Base-by-base conservation (phyloP, 352 stramenopile genomes). In the Globisporangium emineosum region DNA sequence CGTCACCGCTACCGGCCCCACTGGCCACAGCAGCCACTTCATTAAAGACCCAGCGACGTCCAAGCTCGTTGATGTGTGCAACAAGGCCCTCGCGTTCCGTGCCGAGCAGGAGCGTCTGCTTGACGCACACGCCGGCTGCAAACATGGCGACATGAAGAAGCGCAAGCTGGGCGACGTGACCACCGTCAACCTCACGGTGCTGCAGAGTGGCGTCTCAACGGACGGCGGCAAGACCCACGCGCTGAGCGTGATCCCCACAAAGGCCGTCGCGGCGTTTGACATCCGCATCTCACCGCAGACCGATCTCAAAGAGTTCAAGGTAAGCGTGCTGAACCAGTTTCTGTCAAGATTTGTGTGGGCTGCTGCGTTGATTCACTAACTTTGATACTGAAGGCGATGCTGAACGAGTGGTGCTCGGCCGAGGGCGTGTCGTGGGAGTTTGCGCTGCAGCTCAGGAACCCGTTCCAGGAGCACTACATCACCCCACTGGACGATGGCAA, bases 1-100 rank as follows among this genome's bases (percentile, higher is more conserved):
- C 59, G 77, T 96, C n/a, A 94, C 79, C 54, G 88, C 88, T 0
- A 68, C 84, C 37, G 89, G 89, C 0, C 80, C 79, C 0, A 95
- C 87, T 0, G 88, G 88, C 2, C 94, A 98, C 66, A 93, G 89
- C 21, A 97, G 85, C 62, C 81, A 94, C 49, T 99, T 99, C 68
- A 98, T 99, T 70, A 77, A 98, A 35, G 80, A 96, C 68, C 99
- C 96, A 12, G 97, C 97, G 2, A 94, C 97, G 0, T 90, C 96
- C 52, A 98, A 99, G 80, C 80, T 99, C 35, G 79, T 99, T n/a
- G 80, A 91, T 32, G 81, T 93, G 29, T 91, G 82, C 66, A 91
- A 89, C 71, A 93, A 93, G 64, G 93, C 90, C 5, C 65, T 98
- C 13, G 75, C 68, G 9, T 98, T 98, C 76, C 88, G 96, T 8